Conservation (phyloP, 176 grass and related monocot species). For the Tillandsia leiboldiana region DNA sequence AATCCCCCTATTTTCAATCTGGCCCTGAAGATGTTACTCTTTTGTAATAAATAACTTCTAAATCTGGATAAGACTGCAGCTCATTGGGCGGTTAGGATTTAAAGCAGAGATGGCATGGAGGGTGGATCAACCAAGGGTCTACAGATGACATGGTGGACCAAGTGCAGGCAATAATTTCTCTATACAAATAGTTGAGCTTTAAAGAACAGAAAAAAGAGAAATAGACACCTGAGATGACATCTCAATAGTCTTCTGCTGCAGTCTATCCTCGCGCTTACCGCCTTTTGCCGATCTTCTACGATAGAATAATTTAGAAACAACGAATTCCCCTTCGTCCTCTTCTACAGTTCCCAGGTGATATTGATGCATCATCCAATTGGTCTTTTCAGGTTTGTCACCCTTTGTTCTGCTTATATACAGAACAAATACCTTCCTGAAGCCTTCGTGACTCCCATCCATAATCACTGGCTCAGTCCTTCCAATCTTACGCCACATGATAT, state of each 20-base stretch:
- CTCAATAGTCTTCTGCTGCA: background rate
- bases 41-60: too few relatives aligned
- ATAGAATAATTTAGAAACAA: slow-evolving; percentile 65
- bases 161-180: background rate
- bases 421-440: slow-evolving; percentile 51
- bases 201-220: slow-evolving; percentile 2
- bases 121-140: too few relatives aligned
- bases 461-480: slow-evolving; percentile 31
- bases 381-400: slow-evolving; percentile 24
- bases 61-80: too few relatives aligned
- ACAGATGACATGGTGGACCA: background rate
- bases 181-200: background rate
- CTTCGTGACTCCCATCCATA: slow-evolving; percentile 36
- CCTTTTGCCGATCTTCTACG: background rate
- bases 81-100: too few relatives aligned
- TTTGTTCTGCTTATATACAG: slow-evolving; percentile 26
- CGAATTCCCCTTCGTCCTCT: slow-evolving; percentile 36
- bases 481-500: slow-evolving; percentile 44
- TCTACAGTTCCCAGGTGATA: slow-evolving; percentile 35
- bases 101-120: too few relatives aligned
- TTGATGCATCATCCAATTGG: slow-evolving; percentile 56
- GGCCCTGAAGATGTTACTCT: too few relatives aligned
- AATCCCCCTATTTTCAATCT: too few relatives aligned
- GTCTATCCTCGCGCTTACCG: slow-evolving; percentile 6
- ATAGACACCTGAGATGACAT: slow-evolving; percentile 15